These are phyloP conservation scores for Zymoseptoria tritici DNA, from an alignment of 2,329 filamentous ascomycete species.

Conservation along the genomic window DNA sequence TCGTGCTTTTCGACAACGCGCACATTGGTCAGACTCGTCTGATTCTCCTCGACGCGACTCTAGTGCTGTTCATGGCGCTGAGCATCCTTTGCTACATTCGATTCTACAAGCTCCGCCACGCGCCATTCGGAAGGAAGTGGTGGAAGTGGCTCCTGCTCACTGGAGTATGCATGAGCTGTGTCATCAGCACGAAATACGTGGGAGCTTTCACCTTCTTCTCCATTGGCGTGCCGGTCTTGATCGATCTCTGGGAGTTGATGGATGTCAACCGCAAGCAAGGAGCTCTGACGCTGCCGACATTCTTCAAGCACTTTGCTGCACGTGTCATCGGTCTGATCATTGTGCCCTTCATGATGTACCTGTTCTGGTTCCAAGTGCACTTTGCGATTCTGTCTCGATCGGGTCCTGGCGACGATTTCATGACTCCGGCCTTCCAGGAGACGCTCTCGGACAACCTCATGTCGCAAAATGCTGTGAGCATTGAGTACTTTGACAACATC, in stretches of 20 bases:
- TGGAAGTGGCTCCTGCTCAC: constrained; percentile 99
- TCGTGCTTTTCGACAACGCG: constrained; percentile 93
- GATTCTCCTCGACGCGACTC: constrained; percentile 87
- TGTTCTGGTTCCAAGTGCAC: constrained; percentile 99
- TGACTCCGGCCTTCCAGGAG: constrained; percentile 97
- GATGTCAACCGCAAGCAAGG: constrained; percentile 80
- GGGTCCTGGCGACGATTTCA: constrained; percentile 95
- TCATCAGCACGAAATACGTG: constrained; percentile 98
- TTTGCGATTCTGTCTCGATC: constrained; percentile 83
- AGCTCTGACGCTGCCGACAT: constrained; percentile 68
- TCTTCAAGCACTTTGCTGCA: constrained; percentile 83
- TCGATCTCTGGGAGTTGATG: constrained; percentile 92
- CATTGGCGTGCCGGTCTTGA: constrained; percentile 84
- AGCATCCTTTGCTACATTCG: constrained; percentile 91
- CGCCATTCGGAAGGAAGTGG: constrained; percentile 90
- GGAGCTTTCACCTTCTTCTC: constrained; percentile 95
- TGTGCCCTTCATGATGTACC: constrained; percentile 92
- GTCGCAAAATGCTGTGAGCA: constrained; percentile 74
- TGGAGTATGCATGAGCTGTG: constrained; percentile 88
- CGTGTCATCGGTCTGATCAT: constrained; percentile 79
- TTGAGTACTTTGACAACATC: constrained; percentile 85
- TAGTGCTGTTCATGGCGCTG: constrained; percentile 93
- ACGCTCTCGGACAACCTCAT: constrained; percentile 92
- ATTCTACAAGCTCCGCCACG: constrained; percentile 92
- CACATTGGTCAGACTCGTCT: constrained; percentile 94